Percentiles rank a stretch among this genome's conserved stretches.
Evolutionary conservation across 164 flowering plant genomes (phyloP).

Genomic region (Chimonanthus salicifolius): DNA sequence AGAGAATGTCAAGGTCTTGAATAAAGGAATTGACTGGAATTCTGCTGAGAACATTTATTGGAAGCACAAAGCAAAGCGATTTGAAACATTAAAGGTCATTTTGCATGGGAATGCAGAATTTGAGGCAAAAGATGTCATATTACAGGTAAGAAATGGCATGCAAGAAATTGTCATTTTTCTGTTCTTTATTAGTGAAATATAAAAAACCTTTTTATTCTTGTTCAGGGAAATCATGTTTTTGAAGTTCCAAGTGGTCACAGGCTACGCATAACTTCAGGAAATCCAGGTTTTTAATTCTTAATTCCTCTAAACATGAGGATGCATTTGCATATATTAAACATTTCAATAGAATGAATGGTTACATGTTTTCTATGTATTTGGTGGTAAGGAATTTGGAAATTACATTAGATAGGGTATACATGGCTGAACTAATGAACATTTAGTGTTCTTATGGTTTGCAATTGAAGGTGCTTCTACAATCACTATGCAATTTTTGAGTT

Average conservation of each 20-base stretch:
- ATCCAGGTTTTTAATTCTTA: constrained; percentile 43
- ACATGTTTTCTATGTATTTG: not conserved
- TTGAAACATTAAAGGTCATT: constrained; percentile 56
- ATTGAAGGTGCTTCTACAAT: too few species aligned
- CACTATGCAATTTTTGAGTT: too few species aligned
- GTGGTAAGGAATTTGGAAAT: not conserved
- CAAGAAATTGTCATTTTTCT: not conserved
- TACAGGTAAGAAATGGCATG: constrained; percentile 42
- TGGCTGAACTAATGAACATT: not conserved
- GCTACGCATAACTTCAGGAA: constrained; percentile 57
- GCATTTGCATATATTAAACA: not conserved
- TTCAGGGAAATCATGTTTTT: constrained; percentile 81
- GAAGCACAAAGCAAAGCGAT: constrained; percentile 77
- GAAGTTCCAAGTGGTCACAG: constrained; percentile 88
- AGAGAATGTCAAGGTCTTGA: constrained; percentile 62
- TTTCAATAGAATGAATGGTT: not conserved
- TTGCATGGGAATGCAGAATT: constrained; percentile 98
- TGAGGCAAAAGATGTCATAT: constrained; percentile 69
- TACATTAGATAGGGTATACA: not conserved
- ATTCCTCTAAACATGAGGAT: not conserved
- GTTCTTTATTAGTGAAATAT: not conserved
- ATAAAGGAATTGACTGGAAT: constrained; percentile 84
- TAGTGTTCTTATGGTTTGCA: too few species aligned
- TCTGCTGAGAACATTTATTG: constrained; percentile 60
- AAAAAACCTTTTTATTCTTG: not conserved